Conservation (phyloP, 2,329 filamentous ascomycete genomes). For the Grosmannia clavigera region DNA sequence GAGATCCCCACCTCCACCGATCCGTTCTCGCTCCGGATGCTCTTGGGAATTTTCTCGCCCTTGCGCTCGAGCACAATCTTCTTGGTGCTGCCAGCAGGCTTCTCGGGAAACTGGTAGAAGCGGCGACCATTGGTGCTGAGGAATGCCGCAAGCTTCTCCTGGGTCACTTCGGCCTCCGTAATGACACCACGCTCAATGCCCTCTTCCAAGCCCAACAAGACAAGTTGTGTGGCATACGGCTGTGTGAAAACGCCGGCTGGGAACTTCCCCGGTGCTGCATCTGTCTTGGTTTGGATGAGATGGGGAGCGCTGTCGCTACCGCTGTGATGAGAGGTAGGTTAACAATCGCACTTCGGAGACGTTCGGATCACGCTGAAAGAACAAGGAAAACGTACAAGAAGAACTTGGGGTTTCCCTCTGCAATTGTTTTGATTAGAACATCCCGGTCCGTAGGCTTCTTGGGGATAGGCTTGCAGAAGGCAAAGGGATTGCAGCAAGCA, state of each 20-base stretch:
- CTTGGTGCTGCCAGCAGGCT: slow-evolving; percentile 12
- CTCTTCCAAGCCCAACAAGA: slow-evolving; percentile 50
- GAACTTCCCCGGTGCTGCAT: slow-evolving; percentile 32
- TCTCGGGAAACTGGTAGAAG: slow-evolving; percentile 37
- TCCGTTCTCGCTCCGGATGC: slow-evolving; percentile 25
- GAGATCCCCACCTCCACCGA: slow-evolving; percentile 31
- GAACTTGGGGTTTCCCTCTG: slow-evolving; percentile 50
- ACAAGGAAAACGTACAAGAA: slow-evolving; percentile 32
- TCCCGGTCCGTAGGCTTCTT: slow-evolving; percentile 61
- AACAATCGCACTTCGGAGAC: background rate
- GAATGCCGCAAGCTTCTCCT: slow-evolving; percentile 42
- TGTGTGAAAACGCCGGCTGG: slow-evolving; percentile 74
- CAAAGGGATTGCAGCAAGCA: slow-evolving; percentile 13
- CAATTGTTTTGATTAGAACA: slow-evolving; percentile 54
- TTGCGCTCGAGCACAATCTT: slow-evolving; percentile 27
- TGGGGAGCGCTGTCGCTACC: slow-evolving; percentile 64
- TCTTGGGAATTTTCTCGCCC: slow-evolving; percentile 26
- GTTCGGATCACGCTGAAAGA: background rate
- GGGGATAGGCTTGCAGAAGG: slow-evolving; percentile 56
- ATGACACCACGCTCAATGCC: slow-evolving; percentile 43
- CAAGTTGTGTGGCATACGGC: slow-evolving; percentile 46
- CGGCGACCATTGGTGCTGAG: slow-evolving; percentile 37
- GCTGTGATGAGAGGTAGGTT: background rate
- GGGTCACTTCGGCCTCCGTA: slow-evolving; percentile 36
- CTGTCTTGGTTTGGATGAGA: slow-evolving; percentile 44